Evolutionary conservation across 2,329 filamentous ascomycete species (phyloP), one percentile per base, ranked within the genome.

Genomic region (Talaromyces verruculosus): DNA sequence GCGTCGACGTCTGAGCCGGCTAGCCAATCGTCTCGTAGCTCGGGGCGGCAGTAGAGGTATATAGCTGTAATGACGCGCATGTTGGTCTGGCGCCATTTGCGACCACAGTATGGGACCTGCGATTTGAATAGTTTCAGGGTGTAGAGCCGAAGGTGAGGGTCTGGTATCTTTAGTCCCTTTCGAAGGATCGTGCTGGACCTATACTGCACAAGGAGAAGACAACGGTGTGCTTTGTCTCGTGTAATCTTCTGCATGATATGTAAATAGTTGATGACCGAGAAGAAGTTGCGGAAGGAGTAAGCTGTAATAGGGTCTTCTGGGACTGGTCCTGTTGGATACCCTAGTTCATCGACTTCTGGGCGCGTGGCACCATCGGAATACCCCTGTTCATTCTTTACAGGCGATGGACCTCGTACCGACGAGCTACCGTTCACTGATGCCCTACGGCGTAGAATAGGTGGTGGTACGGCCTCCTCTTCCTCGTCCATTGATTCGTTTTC

Each of bases 61-160:
- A 99, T 92, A 3, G 93, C 93, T 0, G 95, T 99, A 75, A 99
- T 99, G 74, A 98, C 93, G 64, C 94, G 91, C 95, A 99, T 99
- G 78, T 99, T 98, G 71, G 89, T 89, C 81, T 98, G 95, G 15
- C 95, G 89, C 95, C 95, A 99, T 81, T 99, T 99, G 51, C 95
- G 89, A 25, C 95, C 94, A 78, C 94, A 98, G 82, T 97, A 99
- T 0, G 95, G 95, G 4, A 99, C 95, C 78, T 99, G 95, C 67
- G 93, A 95, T 79, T 99, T 99, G 88, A 98, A 98, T 0, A 99
- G 85, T 80, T 99, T 99, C 71, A 99, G 87, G 0, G 95, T 97
- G 81, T 98, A 98, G 51, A 97, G 88, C 5, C 95, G 89, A 47
- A 99, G 84, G 73, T 92, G 87, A 1, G 89, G 89, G 73, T 99